These are phyloP conservation scores for Avicennia marina DNA, from an alignment of 257 asterid genomes.

Conservation along the genomic window DNA sequence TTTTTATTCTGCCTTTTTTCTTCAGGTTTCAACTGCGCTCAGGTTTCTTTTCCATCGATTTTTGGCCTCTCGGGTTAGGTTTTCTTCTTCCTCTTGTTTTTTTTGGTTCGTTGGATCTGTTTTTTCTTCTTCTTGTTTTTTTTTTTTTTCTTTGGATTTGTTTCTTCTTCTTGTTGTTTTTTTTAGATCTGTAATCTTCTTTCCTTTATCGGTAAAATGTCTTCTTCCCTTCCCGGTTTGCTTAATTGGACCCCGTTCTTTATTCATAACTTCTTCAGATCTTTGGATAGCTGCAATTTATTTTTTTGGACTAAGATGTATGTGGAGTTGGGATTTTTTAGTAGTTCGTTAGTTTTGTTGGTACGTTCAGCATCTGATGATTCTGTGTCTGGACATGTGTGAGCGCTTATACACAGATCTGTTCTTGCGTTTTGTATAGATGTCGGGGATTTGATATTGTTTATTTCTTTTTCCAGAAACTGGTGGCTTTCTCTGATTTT, in stretches of 20 bases:
- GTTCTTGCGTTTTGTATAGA: not conserved
- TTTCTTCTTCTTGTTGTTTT: too few species aligned
- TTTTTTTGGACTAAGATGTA: not conserved
- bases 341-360: not conserved
- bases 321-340: not conserved
- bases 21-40: conserved; percentile 4
- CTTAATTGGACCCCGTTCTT: not conserved
- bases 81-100: too few species aligned
- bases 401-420: conserved; percentile 14
- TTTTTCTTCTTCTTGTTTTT: too few species aligned
- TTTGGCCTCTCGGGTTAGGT: conserved; percentile 7
- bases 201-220: not conserved
- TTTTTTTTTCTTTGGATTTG: too few species aligned
- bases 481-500: conserved; percentile 10
- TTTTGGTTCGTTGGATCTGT: too few species aligned
- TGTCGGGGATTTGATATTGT: conserved; percentile 10
- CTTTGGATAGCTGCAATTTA: conserved; percentile 1
- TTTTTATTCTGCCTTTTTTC: not conserved
- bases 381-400: too few species aligned
- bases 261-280: conserved; percentile 6
- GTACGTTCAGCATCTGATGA: too few species aligned
- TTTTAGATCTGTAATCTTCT: conserved; percentile 24
- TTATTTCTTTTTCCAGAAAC: conserved; percentile 8
- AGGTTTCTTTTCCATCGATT: not conserved
- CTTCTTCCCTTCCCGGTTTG: not conserved